Conservation (phyloP, 345 rosid genomes). For the Rhizophora apiculata region DNA sequence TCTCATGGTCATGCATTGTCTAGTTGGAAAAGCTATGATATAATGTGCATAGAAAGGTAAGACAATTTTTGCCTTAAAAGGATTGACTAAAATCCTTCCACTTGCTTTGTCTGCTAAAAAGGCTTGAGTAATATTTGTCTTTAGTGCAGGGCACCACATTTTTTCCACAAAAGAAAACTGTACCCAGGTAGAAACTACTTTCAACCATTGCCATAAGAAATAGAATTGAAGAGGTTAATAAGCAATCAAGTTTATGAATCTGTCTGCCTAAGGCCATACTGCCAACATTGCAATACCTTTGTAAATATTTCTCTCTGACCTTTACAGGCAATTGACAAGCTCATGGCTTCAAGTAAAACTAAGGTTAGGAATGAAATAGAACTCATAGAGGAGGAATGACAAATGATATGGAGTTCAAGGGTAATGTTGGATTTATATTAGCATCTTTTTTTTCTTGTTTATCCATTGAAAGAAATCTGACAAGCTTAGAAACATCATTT, state of each 20-base stretch:
- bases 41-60: background rate
- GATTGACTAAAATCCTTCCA: background rate
- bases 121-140: conserved; percentile 21
- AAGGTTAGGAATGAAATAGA: conserved; percentile 38
- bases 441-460: conserved; percentile 1
- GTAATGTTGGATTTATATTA: background rate
- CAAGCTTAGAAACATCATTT: no score
- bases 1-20: background rate
- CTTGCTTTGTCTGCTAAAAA: no score
- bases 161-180: conserved; percentile 81
- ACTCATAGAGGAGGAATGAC: conserved; percentile 82
- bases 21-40: background rate
- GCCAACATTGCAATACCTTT: no score
- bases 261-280: no score
- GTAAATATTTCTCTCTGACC: background rate
- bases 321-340: conserved; percentile 67
- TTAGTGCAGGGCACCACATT: conserved; percentile 97
- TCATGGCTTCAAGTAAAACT: conserved; percentile 38
- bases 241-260: background rate
- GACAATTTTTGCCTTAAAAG: background rate
- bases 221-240: conserved; percentile 51
- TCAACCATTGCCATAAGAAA: conserved; percentile 60
- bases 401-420: conserved; percentile 54
- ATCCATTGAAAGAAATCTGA: background rate
- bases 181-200: conserved; percentile 71